A percentile compares a stretch with the other conserved stretches of the same genome.
Conservation (phyloP, 805 yeast genomes). For the Candida insectorum region DNA sequence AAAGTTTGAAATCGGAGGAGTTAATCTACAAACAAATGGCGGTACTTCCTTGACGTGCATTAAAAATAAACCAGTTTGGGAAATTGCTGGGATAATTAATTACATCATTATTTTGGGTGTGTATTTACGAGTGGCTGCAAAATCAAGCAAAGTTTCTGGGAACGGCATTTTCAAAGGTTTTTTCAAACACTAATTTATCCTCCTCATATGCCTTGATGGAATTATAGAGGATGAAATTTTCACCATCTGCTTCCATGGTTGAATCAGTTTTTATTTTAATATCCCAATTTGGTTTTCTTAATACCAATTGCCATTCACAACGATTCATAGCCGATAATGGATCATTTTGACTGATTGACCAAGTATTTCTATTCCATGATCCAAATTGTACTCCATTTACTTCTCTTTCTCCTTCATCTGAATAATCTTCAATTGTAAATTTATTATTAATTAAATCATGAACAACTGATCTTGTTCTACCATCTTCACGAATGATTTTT, state of each 20-base stretch:
- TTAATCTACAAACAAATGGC: too few relatives aligned
- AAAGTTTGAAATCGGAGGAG: too few relatives aligned
- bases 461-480: constrained; percentile 17
- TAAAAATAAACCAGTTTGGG: too few relatives aligned
- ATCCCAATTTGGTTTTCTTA: constrained; percentile 42
- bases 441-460: constrained; percentile 31
- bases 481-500: constrained; percentile 19
- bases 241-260: constrained; percentile 25
- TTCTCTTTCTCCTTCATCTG: constrained; percentile 32
- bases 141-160: constrained; percentile 32
- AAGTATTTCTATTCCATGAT: constrained; percentile 34
- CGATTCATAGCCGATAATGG: constrained; percentile 38
- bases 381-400: constrained; percentile 40
- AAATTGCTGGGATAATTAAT: too few relatives aligned
- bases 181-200: constrained; percentile 24
- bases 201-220: constrained; percentile 33
- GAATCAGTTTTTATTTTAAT: constrained; percentile 30
- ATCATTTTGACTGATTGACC: constrained; percentile 35
- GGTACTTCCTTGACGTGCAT: too few relatives aligned
- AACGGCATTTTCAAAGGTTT: constrained; percentile 30
- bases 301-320: constrained; percentile 38
- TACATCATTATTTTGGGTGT: too few relatives aligned
- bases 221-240: constrained; percentile 29
- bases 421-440: constrained; percentile 31
- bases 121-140: too few relatives aligned